Conservation (phyloP, 2,329 filamentous ascomycete species). For the Parafenestella ontariensis region DNA sequence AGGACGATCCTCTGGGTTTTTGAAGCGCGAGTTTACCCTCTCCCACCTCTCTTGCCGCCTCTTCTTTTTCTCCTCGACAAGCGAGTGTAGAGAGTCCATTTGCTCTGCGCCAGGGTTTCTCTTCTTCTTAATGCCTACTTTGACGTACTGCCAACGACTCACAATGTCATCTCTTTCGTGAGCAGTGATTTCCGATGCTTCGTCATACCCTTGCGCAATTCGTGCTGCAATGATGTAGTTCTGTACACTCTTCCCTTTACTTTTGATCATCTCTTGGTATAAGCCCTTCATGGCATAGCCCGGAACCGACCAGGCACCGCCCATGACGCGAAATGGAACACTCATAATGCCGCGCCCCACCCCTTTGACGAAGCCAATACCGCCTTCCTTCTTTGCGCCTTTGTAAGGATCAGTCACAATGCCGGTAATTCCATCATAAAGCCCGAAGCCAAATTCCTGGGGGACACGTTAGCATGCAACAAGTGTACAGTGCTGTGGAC, state of each 20-base stretch:
- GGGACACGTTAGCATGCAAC: slow-evolving; percentile 7
- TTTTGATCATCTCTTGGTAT: slow-evolving; percentile 76
- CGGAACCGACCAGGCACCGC: slow-evolving; percentile 69
- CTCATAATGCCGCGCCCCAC: slow-evolving; percentile 85
- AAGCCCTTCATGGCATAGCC: slow-evolving; percentile 85
- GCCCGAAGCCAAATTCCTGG: slow-evolving; percentile 74
- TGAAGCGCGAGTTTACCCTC: slow-evolving; percentile 28
- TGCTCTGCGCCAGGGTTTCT: slow-evolving; percentile 56
- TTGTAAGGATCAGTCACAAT: slow-evolving; percentile 78
- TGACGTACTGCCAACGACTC: slow-evolving; percentile 67
- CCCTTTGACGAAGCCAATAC: slow-evolving; percentile 75
- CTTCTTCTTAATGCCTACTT: slow-evolving; percentile 65
- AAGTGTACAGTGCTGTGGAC: background rate
- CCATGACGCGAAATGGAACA: slow-evolving; percentile 80
- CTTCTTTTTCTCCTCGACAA: slow-evolving; percentile 48
- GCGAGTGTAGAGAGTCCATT: slow-evolving; percentile 60
- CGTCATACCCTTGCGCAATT: slow-evolving; percentile 75
- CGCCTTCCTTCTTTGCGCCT: slow-evolving; percentile 71
- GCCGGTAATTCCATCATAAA: slow-evolving; percentile 83
- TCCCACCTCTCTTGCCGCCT: slow-evolving; percentile 46
- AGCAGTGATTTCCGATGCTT: slow-evolving; percentile 61
- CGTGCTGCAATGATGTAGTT: slow-evolving; percentile 82
- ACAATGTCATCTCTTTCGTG: slow-evolving; percentile 72
- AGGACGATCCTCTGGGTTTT: slow-evolving; percentile 24
- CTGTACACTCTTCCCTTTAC: slow-evolving; percentile 72